Evolutionary conservation across 441 rosid genomes (phyloP).

Genomic region (Rhodomyrtus psidioides): DNA sequence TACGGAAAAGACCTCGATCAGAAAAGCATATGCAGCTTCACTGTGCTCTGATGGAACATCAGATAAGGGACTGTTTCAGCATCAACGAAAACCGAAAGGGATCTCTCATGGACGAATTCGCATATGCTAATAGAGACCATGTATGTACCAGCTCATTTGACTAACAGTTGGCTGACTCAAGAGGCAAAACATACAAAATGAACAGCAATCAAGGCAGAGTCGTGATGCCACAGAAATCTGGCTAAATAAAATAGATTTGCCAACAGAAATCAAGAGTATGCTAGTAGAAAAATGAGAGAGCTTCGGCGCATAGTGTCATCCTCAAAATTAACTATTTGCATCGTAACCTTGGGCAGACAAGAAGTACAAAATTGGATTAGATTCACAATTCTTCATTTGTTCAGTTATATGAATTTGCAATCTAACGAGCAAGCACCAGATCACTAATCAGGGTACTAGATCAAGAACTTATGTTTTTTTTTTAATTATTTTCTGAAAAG

Average conservation of each 20-base stretch:
- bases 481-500: neutral
- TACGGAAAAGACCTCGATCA: neutral
- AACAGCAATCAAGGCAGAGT: neutral
- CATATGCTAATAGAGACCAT: neutral
- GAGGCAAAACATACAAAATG: neutral
- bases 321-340: neutral
- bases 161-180: neutral
- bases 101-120: neutral
- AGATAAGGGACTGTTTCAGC: neutral
- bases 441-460: neutral
- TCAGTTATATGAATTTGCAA: neutral
- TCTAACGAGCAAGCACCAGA: neutral
- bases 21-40: neutral
- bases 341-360: neutral
- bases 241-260: neutral
- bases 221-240: neutral
- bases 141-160: neutral
- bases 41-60: neutral
- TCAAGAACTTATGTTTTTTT: neutral
- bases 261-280: neutral
- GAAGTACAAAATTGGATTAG: neutral
- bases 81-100: neutral
- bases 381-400: neutral
- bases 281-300: neutral
- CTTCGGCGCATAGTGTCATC: neutral